phyloP scores from a whole-genome alignment of 257 asterid genomes.

The Verbena officinalis region DNA sequence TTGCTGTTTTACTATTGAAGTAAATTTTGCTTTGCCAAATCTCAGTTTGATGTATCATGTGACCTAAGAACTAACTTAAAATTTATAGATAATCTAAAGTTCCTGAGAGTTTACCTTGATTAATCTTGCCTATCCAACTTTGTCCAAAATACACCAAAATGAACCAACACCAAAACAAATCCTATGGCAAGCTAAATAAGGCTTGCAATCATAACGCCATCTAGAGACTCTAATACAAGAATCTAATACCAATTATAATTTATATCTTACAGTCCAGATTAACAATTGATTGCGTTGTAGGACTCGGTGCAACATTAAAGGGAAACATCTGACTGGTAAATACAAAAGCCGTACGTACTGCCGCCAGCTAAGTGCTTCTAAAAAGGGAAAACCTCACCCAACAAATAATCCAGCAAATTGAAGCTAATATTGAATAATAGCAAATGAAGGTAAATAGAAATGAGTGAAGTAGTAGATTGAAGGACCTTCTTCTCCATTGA shows the following conservation, averaged over 20 bases:
- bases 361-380: constrained; percentile 5
- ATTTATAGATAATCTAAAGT: neutral
- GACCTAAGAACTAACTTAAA: constrained; percentile 10
- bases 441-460: neutral
- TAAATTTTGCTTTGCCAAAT: no score
- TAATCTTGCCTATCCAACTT: neutral
- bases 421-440: no score
- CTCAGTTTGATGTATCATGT: neutral
- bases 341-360: no score
- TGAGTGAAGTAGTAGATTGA: no score
- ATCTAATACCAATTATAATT: constrained; percentile 16
- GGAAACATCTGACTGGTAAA: neutral
- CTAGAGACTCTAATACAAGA: no score
- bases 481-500: constrained; percentile 89
- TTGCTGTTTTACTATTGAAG: neutral
- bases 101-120: neutral
- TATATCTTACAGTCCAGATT: neutral
- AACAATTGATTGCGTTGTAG: neutral
- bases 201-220: no score
- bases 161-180: no score
- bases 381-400: constrained; percentile 4
- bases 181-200: neutral
- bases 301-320: neutral
- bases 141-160: neutral
- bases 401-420: neutral